Conservation (phyloP, 257 asterid genomes). For the Lycium barbarum region DNA sequence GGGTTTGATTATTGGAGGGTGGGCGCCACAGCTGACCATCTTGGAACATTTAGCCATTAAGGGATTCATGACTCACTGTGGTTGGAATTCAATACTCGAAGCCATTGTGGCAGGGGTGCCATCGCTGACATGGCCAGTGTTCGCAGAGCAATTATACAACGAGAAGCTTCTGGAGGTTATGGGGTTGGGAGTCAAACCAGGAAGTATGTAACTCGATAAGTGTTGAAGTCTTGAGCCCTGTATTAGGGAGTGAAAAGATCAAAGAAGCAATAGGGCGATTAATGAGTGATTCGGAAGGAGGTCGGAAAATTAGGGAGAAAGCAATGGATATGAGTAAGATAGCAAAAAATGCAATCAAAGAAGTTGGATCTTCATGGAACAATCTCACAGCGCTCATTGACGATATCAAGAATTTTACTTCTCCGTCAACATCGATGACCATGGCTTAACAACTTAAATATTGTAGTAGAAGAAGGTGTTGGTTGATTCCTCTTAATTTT, state of each 20-base stretch:
- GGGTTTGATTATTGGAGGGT: background rate
- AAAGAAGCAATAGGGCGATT: background rate
- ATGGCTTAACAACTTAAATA: too few species aligned
- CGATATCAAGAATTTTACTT: background rate
- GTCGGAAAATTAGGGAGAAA: background rate
- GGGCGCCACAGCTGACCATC: background rate
- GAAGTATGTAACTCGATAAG: background rate
- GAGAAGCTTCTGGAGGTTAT: background rate
- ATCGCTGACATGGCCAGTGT: background rate
- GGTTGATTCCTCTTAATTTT: too few species aligned
- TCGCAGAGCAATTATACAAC: background rate
- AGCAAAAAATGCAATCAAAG: background rate
- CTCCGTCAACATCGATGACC: background rate
- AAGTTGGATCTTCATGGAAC: conserved; percentile 19
- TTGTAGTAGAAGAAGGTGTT: too few species aligned
- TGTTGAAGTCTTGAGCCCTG: background rate
- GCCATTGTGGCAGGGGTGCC: background rate
- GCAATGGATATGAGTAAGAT: background rate
- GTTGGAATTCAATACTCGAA: background rate
- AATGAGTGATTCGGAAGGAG: background rate
- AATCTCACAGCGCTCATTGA: background rate
- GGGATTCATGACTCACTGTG: conserved; percentile 15
- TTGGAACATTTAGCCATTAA: background rate
- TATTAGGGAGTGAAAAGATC: background rate
- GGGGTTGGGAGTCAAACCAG: conserved; percentile 11